Evolutionary conservation across 257 asterid genomes (phyloP), one percentile per base, ranked within the genome.

Genomic region (Solanum ossicruentum): DNA sequence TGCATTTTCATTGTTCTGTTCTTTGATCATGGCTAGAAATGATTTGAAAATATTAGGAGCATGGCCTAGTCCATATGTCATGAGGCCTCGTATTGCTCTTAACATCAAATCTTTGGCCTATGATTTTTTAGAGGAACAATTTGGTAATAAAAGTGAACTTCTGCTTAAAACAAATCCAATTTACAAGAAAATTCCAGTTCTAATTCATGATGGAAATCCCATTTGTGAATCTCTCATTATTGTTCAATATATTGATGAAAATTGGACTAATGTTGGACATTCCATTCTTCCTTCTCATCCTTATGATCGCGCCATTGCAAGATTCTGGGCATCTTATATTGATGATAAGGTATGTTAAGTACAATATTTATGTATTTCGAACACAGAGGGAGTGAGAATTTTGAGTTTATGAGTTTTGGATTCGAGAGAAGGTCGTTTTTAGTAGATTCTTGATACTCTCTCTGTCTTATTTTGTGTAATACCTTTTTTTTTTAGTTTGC

Each of bases 161-260:
- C 87, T 89, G 3, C 82, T 89, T 12, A 72, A 86, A 86, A 86
- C 90, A 10, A 89, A 89, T 32, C 92, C 92, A 5, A 80, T 89
- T 78, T 54, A 81, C 89, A 86, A 88, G 88, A 89, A 88, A 85
- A 72, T 89, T 20, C 92, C 90, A 8, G 89, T 89, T 52, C 49
- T 89, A 13, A 52, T 89, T 13, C 88, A 88, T 84, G 89, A 83
- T 8, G 88, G 57, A 15, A 86, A 79, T 4, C 83, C 86, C 9
- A 63, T 86, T 13, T 69, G 81, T 54, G 89, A 89, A 70, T 88
- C 92, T 2, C 83, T 84, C 20, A 41, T 87, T 15, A 89, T 89
- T 57, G 88, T 88, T 49, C 83, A 89, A 15, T 89, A 89, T 56
- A 86, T 89, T 72, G 92, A 89, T 52, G 88, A 88, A 18, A 83